Percentiles rank a stretch among this genome's conserved stretches.
Evolutionary conservation across 768 basidiomycete genomes (phyloP).

Genomic region (Macrocybe gigantea): DNA sequence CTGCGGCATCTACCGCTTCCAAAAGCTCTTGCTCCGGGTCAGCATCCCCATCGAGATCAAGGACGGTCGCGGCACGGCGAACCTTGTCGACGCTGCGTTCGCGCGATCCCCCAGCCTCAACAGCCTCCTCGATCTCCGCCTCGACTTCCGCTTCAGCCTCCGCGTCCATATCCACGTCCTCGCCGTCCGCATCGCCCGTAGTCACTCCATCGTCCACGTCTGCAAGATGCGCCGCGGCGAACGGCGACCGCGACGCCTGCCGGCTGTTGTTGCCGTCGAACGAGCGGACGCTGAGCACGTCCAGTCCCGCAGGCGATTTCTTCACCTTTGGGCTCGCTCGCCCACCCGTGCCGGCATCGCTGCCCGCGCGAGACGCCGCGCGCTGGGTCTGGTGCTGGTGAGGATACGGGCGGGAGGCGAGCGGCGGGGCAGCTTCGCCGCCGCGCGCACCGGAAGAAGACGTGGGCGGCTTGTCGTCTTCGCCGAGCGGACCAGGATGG

Average conservation of each 20-base stretch:
- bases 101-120: slow-evolving; percentile 9
- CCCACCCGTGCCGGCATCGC: too few species aligned
- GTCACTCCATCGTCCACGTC: slow-evolving; percentile 6
- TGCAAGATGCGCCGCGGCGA: not conserved
- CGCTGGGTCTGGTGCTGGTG: too few species aligned
- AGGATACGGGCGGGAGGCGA: too few species aligned
- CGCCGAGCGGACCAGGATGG: too few species aligned
- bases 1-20: slow-evolving; percentile 48
- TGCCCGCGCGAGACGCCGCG: too few species aligned
- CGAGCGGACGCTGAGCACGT: too few species aligned
- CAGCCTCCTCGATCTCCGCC: slow-evolving; percentile 15
- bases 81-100: slow-evolving; percentile 1
- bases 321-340: not conserved
- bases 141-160: slow-evolving; percentile 32
- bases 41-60: slow-evolving; percentile 15
- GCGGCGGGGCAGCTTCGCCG: too few species aligned
- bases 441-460: too few species aligned
- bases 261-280: slow-evolving; percentile 3
- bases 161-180: slow-evolving; percentile 31
- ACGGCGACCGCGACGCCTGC: slow-evolving; percentile 2
- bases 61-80: slow-evolving; percentile 4
- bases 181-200: slow-evolving; percentile 6
- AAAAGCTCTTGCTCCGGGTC: slow-evolving; percentile 42
- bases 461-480: too few species aligned
- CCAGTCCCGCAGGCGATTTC: not conserved